Conservation (phyloP, 768 basidiomycete species). For the Termitomyces sp. region DNA sequence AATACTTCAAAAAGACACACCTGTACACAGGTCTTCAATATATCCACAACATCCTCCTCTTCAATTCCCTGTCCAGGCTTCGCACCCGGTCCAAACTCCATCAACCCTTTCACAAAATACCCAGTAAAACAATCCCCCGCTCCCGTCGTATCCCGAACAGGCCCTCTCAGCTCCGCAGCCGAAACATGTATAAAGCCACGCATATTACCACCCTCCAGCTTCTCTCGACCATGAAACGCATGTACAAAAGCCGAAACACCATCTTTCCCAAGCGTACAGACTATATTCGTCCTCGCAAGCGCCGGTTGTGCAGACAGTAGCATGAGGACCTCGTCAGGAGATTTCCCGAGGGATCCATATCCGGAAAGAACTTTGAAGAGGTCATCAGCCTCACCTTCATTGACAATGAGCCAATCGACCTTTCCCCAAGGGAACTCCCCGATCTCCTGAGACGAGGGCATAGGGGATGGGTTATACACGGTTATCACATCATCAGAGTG, state of each 20-base stretch:
- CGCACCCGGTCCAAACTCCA: constrained; percentile 32
- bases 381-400: constrained; percentile 44
- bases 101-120: constrained; percentile 54
- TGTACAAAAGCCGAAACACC: constrained; percentile 47
- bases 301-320: constrained; percentile 19
- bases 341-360: background rate
- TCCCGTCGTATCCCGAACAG: constrained; percentile 52
- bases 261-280: constrained; percentile 53
- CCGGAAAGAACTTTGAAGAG: constrained; percentile 26
- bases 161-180: constrained; percentile 39
- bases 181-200: constrained; percentile 44
- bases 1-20: constrained; percentile 20
- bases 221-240: constrained; percentile 19
- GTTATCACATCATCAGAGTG: constrained; percentile 24
- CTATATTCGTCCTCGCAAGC: constrained; percentile 38
- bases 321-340: constrained; percentile 13
- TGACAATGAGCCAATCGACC: constrained; percentile 55
- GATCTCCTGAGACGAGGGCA: constrained; percentile 39
- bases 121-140: constrained; percentile 67
- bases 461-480: constrained; percentile 58
- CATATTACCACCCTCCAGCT: too few relatives aligned
- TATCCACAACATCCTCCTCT: constrained; percentile 26
- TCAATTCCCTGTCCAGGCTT: constrained; percentile 23
- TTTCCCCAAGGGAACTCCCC: constrained; percentile 44
- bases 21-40: constrained; percentile 39